Evolutionary conservation across 148 eudicot species (phyloP).

Genomic region (Rhododendron vialii): DNA sequence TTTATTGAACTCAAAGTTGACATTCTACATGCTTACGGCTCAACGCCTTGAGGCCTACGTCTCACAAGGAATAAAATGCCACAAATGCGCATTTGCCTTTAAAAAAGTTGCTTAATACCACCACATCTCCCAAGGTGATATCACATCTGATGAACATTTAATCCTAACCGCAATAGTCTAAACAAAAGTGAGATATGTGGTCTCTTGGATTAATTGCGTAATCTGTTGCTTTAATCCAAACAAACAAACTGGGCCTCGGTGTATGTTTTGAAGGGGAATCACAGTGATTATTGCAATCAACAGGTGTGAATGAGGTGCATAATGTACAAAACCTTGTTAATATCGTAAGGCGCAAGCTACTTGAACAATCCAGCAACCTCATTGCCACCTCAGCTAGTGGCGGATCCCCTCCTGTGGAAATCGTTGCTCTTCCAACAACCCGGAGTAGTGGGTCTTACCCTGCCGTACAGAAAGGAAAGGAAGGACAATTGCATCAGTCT

Average conservation of each 20-base stretch:
- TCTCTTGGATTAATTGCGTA: neutral
- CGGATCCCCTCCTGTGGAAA: slow-evolving; percentile 19
- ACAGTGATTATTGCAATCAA: neutral
- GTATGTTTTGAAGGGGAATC: neutral
- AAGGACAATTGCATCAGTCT: slow-evolving; percentile 17
- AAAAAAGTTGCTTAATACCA: neutral
- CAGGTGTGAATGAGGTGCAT: slow-evolving; percentile 40
- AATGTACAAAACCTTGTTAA: slow-evolving; percentile 24
- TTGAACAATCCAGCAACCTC: slow-evolving; percentile 67
- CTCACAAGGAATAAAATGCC: neutral
- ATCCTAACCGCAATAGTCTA: neutral
- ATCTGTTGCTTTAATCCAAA: neutral
- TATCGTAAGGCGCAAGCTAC: slow-evolving; percentile 46
- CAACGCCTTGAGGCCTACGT: neutral
- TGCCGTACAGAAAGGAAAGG: slow-evolving; percentile 40
- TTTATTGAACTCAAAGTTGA: neutral
- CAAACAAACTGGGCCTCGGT: neutral
- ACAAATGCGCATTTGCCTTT: neutral
- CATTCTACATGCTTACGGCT: neutral
- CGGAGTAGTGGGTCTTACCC: slow-evolving; percentile 89
- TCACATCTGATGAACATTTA: neutral
- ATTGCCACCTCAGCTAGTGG: slow-evolving; percentile 44
- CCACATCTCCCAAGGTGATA: neutral
- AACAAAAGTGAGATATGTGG: neutral
- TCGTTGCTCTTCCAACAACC: slow-evolving; percentile 32